Conservation (phyloP, 1,284 basidiomycete species). For the Ceratorhiza oryzae-sativae region DNA sequence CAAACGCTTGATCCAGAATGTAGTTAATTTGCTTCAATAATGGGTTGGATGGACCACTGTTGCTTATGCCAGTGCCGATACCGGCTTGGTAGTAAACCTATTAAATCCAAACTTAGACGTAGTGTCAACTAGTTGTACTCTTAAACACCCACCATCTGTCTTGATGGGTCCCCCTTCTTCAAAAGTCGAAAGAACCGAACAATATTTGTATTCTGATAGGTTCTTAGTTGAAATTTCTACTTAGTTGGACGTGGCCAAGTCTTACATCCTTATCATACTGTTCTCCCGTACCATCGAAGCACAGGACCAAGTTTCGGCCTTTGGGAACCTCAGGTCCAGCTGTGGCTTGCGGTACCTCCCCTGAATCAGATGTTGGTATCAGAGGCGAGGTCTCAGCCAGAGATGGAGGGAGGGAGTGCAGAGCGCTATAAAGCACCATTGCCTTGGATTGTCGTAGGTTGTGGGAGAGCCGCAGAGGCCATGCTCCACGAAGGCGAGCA, state of each 20-base stretch:
- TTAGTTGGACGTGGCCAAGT: not conserved
- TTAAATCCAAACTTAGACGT: not conserved
- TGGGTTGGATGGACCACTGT: not conserved
- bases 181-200: conserved; percentile 38
- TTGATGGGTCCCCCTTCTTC: conserved; percentile 21
- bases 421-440: not conserved
- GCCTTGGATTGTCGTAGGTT: not conserved
- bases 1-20: not conserved
- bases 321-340: not conserved
- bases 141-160: conserved; percentile 17
- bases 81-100: conserved; percentile 43
- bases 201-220: conserved; percentile 29
- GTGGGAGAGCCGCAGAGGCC: not conserved
- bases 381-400: not conserved
- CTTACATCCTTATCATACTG: conserved; percentile 39
- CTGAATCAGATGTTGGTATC: not conserved
- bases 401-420: not conserved
- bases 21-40: not conserved
- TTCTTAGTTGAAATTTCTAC: not conserved
- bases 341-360: not conserved
- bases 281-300: conserved; percentile 44
- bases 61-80: conserved; percentile 37
- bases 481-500: not conserved
- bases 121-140: not conserved
- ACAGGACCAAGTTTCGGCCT: conserved; percentile 41